Percentiles rank a stretch among this genome's conserved stretches.
These are phyloP conservation scores for Fonsecaea monophora DNA, from an alignment of 2,329 filamentous ascomycete genomes.

Conservation along the genomic window DNA sequence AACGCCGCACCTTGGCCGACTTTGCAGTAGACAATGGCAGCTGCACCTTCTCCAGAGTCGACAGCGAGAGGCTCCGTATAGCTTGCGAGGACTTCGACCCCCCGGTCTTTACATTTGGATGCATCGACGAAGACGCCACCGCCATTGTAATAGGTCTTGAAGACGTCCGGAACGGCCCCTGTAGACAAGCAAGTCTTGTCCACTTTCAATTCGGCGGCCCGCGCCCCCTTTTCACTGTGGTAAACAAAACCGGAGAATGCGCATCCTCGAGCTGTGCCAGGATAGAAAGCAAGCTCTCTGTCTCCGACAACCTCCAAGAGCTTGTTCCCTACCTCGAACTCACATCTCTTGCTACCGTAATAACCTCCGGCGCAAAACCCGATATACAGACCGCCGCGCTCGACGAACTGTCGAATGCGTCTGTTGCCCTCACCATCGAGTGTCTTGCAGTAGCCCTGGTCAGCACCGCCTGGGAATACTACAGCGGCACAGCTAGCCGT, in stretches of 20 bases:
- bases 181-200: conserved; percentile 64
- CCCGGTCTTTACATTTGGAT: conserved; percentile 63
- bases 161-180: conserved; percentile 64
- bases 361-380: conserved; percentile 96
- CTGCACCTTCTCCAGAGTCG: conserved; percentile 73
- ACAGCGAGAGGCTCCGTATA: conserved; percentile 79
- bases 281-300: conserved; percentile 86
- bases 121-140: conserved; percentile 92
- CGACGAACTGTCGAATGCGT: conserved; percentile 82
- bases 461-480: conserved; percentile 92
- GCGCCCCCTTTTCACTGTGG: conserved; percentile 82
- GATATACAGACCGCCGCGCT: conserved; percentile 81
- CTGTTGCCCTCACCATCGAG: conserved; percentile 89
- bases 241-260: conserved; percentile 93
- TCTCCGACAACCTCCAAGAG: conserved; percentile 83
- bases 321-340: conserved; percentile 87
- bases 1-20: conserved; percentile 80
- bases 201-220: conserved; percentile 72
- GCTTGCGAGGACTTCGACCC: conserved; percentile 80
- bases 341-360: conserved; percentile 80
- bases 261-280: conserved; percentile 81
- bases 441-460: conserved; percentile 85
- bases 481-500: conserved; percentile 82
- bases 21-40: conserved; percentile 82
- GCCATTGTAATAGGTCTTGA: conserved; percentile 89